These are phyloP conservation scores for Fusarium globosum DNA, from an alignment of 2,329 filamentous ascomycete species.

Conservation along the genomic window DNA sequence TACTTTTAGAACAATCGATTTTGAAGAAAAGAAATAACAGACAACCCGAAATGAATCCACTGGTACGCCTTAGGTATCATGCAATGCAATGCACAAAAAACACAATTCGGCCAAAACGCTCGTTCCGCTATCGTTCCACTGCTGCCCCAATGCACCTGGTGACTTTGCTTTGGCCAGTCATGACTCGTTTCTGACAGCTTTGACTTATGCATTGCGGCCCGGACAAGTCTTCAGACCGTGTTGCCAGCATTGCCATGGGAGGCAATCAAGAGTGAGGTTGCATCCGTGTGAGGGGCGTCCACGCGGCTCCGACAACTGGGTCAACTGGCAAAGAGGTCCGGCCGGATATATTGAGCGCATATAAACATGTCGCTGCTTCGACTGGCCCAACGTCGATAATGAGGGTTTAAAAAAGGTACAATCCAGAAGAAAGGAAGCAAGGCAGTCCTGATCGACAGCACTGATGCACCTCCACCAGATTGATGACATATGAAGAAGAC, in stretches of 20 bases:
- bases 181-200: conserved; percentile 22
- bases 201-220: conserved; percentile 6
- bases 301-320: background rate
- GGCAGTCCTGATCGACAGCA: background rate
- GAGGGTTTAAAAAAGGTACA: background rate
- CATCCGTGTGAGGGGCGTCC: background rate
- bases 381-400: conserved; percentile 5
- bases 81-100: conserved; percentile 31
- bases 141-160: conserved; percentile 9
- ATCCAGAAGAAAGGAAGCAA: conserved; percentile 4
- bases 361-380: conserved; percentile 1
- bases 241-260: conserved; percentile 1
- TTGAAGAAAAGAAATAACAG: background rate
- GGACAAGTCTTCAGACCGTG: background rate
- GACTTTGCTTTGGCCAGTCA: conserved; percentile 17
- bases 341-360: conserved; percentile 11
- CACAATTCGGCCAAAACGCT: conserved; percentile 23
- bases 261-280: background rate
- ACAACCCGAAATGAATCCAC: conserved; percentile 16
- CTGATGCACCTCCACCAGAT: background rate
- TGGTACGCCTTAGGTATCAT: conserved; percentile 42
- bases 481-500: background rate
- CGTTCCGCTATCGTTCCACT: conserved; percentile 17
- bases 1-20: conserved; percentile 14
- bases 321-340: background rate